These are phyloP conservation scores for Catenaria anguillulae DNA, from an alignment of 371 early-diverging fungal species.

Conservation along the genomic window DNA sequence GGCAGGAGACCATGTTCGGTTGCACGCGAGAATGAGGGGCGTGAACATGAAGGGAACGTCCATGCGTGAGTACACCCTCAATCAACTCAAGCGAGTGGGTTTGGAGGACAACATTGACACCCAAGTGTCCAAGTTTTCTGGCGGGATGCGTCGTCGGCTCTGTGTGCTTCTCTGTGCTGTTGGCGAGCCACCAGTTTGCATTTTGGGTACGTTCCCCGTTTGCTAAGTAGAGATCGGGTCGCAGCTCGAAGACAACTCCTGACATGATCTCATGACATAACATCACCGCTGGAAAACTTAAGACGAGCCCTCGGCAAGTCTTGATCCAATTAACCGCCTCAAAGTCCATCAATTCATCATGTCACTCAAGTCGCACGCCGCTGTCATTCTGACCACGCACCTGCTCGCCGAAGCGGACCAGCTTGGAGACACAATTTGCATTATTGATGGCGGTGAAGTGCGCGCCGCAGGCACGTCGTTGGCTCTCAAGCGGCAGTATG, in stretches of 20 bases:
- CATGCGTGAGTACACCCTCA: too few species aligned
- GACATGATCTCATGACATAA: too few species aligned
- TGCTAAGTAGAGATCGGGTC: too few species aligned
- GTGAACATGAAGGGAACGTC: too few species aligned
- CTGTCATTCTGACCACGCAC: slow-evolving; percentile 25
- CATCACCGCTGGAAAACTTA: too few species aligned
- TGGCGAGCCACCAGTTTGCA: background rate
- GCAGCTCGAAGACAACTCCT: too few species aligned
- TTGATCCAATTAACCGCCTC: slow-evolving; percentile 21
- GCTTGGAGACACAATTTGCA: slow-evolving; percentile 17
- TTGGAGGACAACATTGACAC: background rate
- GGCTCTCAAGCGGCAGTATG: slow-evolving; percentile 26
- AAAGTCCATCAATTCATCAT: slow-evolving; percentile 16
- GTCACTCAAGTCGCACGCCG: slow-evolving; percentile 10
- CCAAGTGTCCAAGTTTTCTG: background rate
- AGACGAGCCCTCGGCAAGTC: slow-evolving; percentile 16
- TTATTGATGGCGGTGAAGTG: slow-evolving; percentile 7
- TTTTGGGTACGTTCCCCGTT: too few species aligned
- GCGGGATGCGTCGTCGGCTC: slow-evolving; percentile 8
- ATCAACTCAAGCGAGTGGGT: background rate
- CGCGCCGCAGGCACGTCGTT: slow-evolving; percentile 23
- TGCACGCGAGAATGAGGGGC: background rate
- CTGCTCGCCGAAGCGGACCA: slow-evolving; percentile 23
- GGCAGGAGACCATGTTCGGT: slow-evolving; percentile 7
- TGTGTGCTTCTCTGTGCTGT: background rate